Conservation (phyloP, 306 rosid genomes). For the Fragaria iinumae region DNA sequence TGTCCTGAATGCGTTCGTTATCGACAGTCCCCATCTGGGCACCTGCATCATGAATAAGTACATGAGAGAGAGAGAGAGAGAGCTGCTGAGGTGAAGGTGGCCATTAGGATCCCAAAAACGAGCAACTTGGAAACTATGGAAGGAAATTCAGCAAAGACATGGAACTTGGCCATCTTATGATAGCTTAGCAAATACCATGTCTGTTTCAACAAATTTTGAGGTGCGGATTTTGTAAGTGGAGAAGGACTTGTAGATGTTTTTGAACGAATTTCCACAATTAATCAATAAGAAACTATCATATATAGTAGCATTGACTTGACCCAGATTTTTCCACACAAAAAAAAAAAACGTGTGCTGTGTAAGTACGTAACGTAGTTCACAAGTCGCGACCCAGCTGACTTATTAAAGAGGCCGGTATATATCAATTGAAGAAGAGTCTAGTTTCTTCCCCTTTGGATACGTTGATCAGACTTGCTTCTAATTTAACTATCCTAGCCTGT, state of each 20-base stretch:
- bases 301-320: not conserved
- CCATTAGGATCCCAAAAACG: slow-evolving; percentile 6
- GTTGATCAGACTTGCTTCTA: too few relatives aligned
- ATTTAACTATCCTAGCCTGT: too few relatives aligned
- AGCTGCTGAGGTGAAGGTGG: not conserved
- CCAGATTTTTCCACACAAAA: not conserved
- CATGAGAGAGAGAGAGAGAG: not conserved
- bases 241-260: not conserved
- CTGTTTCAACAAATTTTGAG: not conserved
- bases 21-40: too few relatives aligned
- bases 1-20: too few relatives aligned
- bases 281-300: not conserved
- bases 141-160: not conserved
- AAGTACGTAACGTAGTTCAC: not conserved
- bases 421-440: too few relatives aligned
- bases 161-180: slow-evolving; percentile 1
- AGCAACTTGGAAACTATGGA: slow-evolving; percentile 9
- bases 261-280: not conserved
- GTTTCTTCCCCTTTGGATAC: too few relatives aligned
- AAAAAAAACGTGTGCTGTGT: not conserved
- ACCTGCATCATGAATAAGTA: too few relatives aligned
- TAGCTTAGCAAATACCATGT: not conserved
- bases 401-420: too few relatives aligned
- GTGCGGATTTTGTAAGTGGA: not conserved
- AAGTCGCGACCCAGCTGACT: too few relatives aligned